Base-by-base conservation (phyloP, 2,329 filamentous ascomycete genomes). In the Arthrinium puccinioides region DNA sequence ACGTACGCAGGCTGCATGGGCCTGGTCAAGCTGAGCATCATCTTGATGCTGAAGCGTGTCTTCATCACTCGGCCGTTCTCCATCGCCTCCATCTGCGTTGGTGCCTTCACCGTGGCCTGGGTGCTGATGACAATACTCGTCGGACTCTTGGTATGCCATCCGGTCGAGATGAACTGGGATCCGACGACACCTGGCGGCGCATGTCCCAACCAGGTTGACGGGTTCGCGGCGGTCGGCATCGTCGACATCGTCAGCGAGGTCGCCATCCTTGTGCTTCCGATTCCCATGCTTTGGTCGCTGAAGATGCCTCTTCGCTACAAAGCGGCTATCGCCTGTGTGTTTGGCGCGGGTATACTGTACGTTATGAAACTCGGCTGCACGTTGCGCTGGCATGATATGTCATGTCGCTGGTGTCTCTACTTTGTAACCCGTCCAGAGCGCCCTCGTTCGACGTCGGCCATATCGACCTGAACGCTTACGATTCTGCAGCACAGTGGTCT, bases 131-230 rank as follows among this genome's bases (percentile, higher is more conserved):
- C 40, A 13, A 36, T 48, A 11, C 32, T 50, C 9, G 23, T 46
- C 18, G 39, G 42, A 7, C 15, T 49, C 4, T 25, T 41, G 6
- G 40, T 41, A 29, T 50, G 51, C 33, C 40, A 24, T 2, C 39
- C 33, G 3, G 31, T 47, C 53, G 53, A 50, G 39, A 43, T 41
- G 52, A 26, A 55, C 54, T 51, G 61, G 63, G 29, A 44, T 11
- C 25, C 36, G 9, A 29, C n/a, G 15, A 26, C 28, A 8, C 26
- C 43, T 1, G 37, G 16, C 6, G 44, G 43, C 4, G 31, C 21
- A 8, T 53, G 49, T 36, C 48, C 47, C 25, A 37, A 48, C 27
- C 40, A 43, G 6, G 40, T 32, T 15, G 39, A 37, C 9, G 46
- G 40, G 5, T 48, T 46, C 23, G 38, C 34, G 6, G 21, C 41